phyloP scores from a whole-genome alignment of 306 rosid genomes.

The Crotalaria pallida region DNA sequence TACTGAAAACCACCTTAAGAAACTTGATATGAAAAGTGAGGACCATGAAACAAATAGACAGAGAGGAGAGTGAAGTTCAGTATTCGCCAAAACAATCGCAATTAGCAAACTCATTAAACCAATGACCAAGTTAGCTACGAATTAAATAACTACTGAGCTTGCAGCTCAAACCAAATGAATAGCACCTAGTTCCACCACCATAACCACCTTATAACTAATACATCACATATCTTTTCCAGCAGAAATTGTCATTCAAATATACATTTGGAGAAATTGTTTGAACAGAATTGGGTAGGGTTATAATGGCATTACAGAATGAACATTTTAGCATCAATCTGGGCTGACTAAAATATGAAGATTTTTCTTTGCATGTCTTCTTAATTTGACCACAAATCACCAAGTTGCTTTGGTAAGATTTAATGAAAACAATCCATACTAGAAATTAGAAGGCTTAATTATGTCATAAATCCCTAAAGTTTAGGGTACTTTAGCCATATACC shows the following conservation, averaged over 20 bases:
- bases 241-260: not conserved
- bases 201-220: not conserved
- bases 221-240: not conserved
- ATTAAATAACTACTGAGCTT: not conserved
- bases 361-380: not conserved
- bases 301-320: not conserved
- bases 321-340: not conserved
- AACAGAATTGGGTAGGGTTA: not conserved
- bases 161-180: not conserved
- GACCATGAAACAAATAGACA: not conserved
- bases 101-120: conserved; percentile 7
- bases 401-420: no score
- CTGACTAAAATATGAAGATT: not conserved
- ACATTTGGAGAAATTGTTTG: not conserved
- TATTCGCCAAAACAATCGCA: not conserved
- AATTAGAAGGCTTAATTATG: no score
- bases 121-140: not conserved
- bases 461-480: no score
- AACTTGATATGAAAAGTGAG: not conserved
- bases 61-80: not conserved
- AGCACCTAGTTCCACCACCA: not conserved
- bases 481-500: no score
- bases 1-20: not conserved
- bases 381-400: not conserved
- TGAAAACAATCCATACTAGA: not conserved